Base-by-base conservation (phyloP, 2,329 filamentous ascomycete genomes). In the Verticillium alfalfae region DNA sequence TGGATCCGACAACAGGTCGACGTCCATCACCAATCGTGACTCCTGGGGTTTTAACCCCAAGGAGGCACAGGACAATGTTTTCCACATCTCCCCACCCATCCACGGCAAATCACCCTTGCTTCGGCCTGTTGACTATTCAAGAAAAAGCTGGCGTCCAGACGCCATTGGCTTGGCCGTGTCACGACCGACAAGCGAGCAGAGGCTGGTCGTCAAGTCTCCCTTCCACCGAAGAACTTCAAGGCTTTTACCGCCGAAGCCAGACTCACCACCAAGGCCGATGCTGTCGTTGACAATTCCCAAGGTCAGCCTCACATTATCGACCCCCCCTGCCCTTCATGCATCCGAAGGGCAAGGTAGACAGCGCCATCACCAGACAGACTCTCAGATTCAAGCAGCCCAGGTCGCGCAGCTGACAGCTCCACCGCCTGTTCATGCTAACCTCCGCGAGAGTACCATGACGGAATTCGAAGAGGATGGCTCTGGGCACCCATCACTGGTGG, bases 401-500 rank as follows among this genome's bases (percentile, higher is more conserved):
- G 59, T 62, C 26, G 63, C 61, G 31, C 64, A 62, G 58, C 60
- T 66, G 10, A 65, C 65, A 7, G 63, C 63, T 1, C 60, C 65
- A 12, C 65, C 65, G 6, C 60, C 55, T 12, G 65, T 58, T 22
- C 63, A 64, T 36, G 49, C 57, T 45, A 62, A 65, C 45, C 68
- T 71, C 10, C 74, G 73, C 26, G 76, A 80, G 61, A 79, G 82
- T 70, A 74, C 79, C 61, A 72, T 83, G 64, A 80, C 82, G 9
- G 77, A 85, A 70, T 81, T 84, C 62, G 81, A 84, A 63, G 78
- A 85, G 71, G 79, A 83, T 66, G 72, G 81, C 63, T 72, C 77
- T 55, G 56, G 68, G 56, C 31, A 34, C 22, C 72, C 74, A 3
- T 66, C 65, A 26, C 62, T 64, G 13, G 61, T 63, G 4, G 64